Percentiles rank a stretch among this genome's conserved stretches.
Conservation (phyloP, 108 stramenopile genomes). For the Cyclotella sp. region DNA sequence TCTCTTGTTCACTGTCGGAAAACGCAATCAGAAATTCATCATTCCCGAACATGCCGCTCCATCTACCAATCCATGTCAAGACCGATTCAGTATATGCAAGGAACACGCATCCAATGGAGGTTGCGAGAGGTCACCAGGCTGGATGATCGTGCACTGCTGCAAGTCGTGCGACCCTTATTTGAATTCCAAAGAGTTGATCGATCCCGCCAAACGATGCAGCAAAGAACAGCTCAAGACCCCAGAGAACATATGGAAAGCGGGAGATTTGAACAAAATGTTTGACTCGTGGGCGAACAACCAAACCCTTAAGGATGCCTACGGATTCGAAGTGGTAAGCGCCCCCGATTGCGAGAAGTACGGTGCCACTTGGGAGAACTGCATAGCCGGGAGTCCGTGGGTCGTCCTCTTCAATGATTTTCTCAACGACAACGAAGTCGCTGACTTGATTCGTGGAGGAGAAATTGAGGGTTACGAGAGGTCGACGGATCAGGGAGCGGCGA, state of each 20-base stretch:
- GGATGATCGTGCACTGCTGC: slow-evolving; percentile 77
- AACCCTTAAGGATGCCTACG: slow-evolving; percentile 40
- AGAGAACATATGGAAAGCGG: slow-evolving; percentile 64
- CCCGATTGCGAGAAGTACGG: slow-evolving; percentile 38
- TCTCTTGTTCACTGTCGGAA: slow-evolving; percentile 29
- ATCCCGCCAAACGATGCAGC: slow-evolving; percentile 59
- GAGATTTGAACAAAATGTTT: slow-evolving; percentile 68
- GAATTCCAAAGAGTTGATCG: slow-evolving; percentile 56
- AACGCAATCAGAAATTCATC: slow-evolving; percentile 43
- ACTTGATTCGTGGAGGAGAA: slow-evolving; percentile 53
- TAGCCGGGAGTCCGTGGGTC: slow-evolving; percentile 57
- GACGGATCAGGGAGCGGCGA: slow-evolving; percentile 64
- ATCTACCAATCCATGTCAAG: slow-evolving; percentile 52
- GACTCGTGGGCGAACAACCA: slow-evolving; percentile 54
- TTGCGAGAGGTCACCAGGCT: slow-evolving; percentile 54
- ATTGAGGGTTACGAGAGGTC: slow-evolving; percentile 45
- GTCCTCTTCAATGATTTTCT: slow-evolving; percentile 66
- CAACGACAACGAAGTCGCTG: slow-evolving; percentile 51
- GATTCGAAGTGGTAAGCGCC: slow-evolving; percentile 31
- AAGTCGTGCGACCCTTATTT: slow-evolving; percentile 61
- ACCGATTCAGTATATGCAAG: slow-evolving; percentile 54
- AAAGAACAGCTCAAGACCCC: slow-evolving; percentile 61
- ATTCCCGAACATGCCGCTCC: slow-evolving; percentile 60
- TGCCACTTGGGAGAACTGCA: slow-evolving; percentile 49
- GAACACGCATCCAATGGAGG: slow-evolving; percentile 50